A percentile compares a stretch with the other conserved stretches of the same genome.
Evolutionary conservation across 2,329 filamentous ascomycete genomes (phyloP).

Genomic region (Beauveria sp.): DNA sequence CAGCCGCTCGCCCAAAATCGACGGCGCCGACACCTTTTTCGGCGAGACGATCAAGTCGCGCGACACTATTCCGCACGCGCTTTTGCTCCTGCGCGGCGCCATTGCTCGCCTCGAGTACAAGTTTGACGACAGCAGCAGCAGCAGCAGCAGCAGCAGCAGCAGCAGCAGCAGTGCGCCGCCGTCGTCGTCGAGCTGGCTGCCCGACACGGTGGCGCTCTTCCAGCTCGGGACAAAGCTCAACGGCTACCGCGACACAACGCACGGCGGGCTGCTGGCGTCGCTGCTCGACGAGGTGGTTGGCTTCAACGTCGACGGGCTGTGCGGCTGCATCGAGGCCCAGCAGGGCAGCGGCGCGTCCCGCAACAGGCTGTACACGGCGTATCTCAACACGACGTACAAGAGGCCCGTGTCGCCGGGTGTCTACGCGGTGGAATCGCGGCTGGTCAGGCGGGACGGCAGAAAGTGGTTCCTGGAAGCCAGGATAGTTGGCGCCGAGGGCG

Average conservation of each 20-base stretch:
- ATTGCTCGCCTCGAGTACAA: neutral
- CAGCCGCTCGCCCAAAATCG: neutral
- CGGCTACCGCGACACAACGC: constrained; percentile 3
- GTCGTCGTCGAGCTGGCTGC: neutral
- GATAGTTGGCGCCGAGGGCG: neutral
- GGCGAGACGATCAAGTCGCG: neutral
- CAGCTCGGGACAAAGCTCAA: constrained; percentile 3
- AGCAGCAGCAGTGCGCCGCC: neutral
- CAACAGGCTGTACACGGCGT: neutral
- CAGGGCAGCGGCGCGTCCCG: neutral
- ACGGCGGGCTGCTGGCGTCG: constrained; percentile 2
- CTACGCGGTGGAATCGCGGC: constrained; percentile 1
- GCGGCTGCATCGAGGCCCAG: neutral
- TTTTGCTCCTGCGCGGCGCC: neutral
- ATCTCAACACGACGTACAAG: constrained; percentile 3
- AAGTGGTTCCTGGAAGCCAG: neutral
- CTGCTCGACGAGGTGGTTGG: constrained; percentile 5
- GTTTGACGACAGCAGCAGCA: neutral
- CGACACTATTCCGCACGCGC: neutral
- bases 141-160: neutral
- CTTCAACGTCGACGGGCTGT: neutral
- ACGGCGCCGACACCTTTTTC: constrained; percentile 2
- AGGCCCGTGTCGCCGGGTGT: constrained; percentile 1
- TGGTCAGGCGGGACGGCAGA: neutral
- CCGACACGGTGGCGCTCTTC: neutral